phyloP scores from a whole-genome alignment of 1,284 basidiomycete genomes.

The Boletellus sp. region DNA sequence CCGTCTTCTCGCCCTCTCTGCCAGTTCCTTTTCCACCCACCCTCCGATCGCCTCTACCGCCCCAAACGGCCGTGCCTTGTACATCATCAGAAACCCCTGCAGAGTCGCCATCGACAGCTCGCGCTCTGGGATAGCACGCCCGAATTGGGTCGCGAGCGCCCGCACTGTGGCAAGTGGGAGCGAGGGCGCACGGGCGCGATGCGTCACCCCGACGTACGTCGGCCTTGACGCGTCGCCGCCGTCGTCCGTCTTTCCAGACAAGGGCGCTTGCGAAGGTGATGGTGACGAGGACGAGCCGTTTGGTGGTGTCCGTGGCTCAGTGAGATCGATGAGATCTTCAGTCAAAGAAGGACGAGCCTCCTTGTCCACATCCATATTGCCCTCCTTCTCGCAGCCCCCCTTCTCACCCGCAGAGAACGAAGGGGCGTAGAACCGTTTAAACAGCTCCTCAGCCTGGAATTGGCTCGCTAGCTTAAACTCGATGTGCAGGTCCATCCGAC shows the following conservation, averaged over 20 bases:
- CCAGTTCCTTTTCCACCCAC: slow-evolving; percentile 48
- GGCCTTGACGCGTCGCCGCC: slow-evolving; percentile 22
- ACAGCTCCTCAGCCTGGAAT: slow-evolving; percentile 63
- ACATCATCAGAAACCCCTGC: slow-evolving; percentile 72
- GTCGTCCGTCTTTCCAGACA: slow-evolving; percentile 18
- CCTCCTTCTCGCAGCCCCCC: neutral
- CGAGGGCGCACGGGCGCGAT: slow-evolving; percentile 31
- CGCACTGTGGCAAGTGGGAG: slow-evolving; percentile 36
- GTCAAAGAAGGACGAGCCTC: neutral
- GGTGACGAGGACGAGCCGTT: neutral
- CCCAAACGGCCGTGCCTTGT: slow-evolving; percentile 58
- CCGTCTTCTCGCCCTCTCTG: neutral
- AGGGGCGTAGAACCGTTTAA: slow-evolving; percentile 62
- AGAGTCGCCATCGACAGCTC: slow-evolving; percentile 69
- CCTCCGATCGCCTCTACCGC: slow-evolving; percentile 46
- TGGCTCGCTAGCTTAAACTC: slow-evolving; percentile 68
- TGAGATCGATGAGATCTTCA: slow-evolving; percentile 22
- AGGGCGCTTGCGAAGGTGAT: neutral
- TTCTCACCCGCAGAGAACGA: slow-evolving; percentile 2
- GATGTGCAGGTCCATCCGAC: slow-evolving; percentile 76
- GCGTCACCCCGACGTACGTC: slow-evolving; percentile 30
- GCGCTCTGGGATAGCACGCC: slow-evolving; percentile 57
- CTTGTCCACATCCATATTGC: neutral
- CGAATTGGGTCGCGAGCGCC: slow-evolving; percentile 56
- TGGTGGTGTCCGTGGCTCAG: neutral